phyloP scores from a whole-genome alignment of 805 yeast genomes.

The Saccharomycopsis synnaedendra region DNA sequence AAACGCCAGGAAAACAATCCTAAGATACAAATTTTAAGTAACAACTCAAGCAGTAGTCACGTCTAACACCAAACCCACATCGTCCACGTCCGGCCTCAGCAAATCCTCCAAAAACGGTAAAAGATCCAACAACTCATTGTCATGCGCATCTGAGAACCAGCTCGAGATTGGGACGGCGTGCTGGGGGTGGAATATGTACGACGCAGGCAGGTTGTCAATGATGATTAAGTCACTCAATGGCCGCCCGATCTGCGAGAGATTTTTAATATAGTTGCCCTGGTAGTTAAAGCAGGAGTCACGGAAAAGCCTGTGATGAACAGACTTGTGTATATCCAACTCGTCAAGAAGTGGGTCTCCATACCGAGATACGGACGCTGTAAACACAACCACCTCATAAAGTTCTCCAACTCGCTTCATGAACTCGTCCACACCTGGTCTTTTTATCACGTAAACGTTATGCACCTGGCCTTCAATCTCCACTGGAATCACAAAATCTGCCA shows the following conservation, averaged over 20 bases:
- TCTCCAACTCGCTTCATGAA: constrained; percentile 76
- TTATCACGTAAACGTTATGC: constrained; percentile 92
- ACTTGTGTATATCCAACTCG: constrained; percentile 62
- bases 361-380: constrained; percentile 91
- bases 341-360: constrained; percentile 94
- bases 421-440: constrained; percentile 97
- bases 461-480: constrained; percentile 90
- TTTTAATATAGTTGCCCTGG: constrained; percentile 91
- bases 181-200: constrained; percentile 96
- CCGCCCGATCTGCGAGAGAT: constrained; percentile 87
- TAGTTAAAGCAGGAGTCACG: constrained; percentile 90
- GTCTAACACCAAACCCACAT: constrained; percentile 79
- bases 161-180: constrained; percentile 95
- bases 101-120: constrained; percentile 85
- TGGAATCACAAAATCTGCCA: constrained; percentile 94
- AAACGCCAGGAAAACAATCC: too few relatives aligned
- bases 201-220: constrained; percentile 95
- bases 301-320: constrained; percentile 79
- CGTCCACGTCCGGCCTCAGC: constrained; percentile 60
- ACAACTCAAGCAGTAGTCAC: constrained; percentile 33
- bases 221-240: constrained; percentile 79
- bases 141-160: constrained; percentile 98
- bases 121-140: constrained; percentile 86
- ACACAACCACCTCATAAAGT: constrained; percentile 88
- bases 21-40: too few relatives aligned